Conservation (phyloP, 306 rosid species). For the Calophaca sinica region DNA sequence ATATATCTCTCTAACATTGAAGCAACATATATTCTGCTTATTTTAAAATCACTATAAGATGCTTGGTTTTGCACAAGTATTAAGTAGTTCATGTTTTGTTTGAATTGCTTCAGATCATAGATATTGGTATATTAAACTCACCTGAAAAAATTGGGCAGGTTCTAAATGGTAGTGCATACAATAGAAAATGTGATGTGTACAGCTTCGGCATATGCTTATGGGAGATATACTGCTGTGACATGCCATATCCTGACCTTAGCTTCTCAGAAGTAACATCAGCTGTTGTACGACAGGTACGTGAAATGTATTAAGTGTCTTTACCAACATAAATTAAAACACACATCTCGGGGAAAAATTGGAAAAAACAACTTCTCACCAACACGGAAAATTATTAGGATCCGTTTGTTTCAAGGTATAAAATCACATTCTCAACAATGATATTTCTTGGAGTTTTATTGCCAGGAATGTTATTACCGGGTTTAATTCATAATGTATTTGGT, state of each 20-base stretch:
- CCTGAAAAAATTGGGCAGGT: constrained; percentile 68
- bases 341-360: not conserved
- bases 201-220: constrained; percentile 97
- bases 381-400: not conserved
- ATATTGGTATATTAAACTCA: constrained; percentile 41
- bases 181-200: constrained; percentile 93
- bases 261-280: constrained; percentile 98
- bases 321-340: constrained; percentile 29
- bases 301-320: constrained; percentile 28
- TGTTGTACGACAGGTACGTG: constrained; percentile 85
- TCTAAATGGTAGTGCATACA: constrained; percentile 93
- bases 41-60: constrained; percentile 1
- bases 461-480: not conserved
- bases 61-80: constrained; percentile 38
- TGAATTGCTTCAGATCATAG: constrained; percentile 34
- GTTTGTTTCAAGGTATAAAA: not conserved
- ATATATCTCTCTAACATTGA: no score
- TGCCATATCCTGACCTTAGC: constrained; percentile 98
- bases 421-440: not conserved
- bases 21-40: constrained; percentile 16
- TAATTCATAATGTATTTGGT: not conserved
- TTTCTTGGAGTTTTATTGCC: no score
- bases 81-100: constrained; percentile 38
- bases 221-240: constrained; percentile 98
- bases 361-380: not conserved